phyloP scores from a whole-genome alignment of 2,329 filamentous ascomycete genomes.

The Colletotrichum endophyticum region DNA sequence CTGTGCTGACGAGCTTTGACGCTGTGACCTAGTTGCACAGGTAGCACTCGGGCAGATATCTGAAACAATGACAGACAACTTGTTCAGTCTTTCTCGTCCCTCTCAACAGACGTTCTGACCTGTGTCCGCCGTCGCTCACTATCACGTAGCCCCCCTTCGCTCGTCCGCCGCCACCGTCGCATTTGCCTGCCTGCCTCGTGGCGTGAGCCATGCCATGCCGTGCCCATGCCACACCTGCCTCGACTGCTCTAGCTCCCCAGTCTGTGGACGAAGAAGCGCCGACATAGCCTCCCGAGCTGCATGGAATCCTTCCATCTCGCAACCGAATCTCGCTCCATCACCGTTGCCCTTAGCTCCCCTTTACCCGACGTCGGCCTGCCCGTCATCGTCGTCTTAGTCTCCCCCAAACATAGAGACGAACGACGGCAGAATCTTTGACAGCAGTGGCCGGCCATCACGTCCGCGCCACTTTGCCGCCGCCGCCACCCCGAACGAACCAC shows the following conservation, averaged over 20 bases:
- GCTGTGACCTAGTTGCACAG: slow-evolving; percentile 13
- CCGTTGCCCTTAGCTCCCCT: neutral
- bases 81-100: slow-evolving; percentile 6
- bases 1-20: slow-evolving; percentile 3
- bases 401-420: neutral
- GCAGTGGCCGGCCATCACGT: neutral
- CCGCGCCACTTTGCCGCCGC: neutral
- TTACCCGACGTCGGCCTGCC: neutral
- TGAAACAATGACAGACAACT: slow-evolving; percentile 24
- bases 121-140: neutral
- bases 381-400: neutral
- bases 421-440: neutral
- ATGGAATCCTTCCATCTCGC: slow-evolving; percentile 20
- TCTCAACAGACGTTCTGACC: neutral
- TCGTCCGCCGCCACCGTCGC: neutral
- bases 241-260: slow-evolving; percentile 6
- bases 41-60: slow-evolving; percentile 8
- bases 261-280: slow-evolving; percentile 15
- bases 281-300: slow-evolving; percentile 19
- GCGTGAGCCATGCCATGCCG: neutral
- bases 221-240: slow-evolving; percentile 2
- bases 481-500: slow-evolving; percentile 8
- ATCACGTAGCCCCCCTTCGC: neutral
- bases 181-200: slow-evolving; percentile 9
- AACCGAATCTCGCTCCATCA: slow-evolving; percentile 5